phyloP scores from a whole-genome alignment of 2,329 filamentous ascomycete species.

The Alternaria atra region DNA sequence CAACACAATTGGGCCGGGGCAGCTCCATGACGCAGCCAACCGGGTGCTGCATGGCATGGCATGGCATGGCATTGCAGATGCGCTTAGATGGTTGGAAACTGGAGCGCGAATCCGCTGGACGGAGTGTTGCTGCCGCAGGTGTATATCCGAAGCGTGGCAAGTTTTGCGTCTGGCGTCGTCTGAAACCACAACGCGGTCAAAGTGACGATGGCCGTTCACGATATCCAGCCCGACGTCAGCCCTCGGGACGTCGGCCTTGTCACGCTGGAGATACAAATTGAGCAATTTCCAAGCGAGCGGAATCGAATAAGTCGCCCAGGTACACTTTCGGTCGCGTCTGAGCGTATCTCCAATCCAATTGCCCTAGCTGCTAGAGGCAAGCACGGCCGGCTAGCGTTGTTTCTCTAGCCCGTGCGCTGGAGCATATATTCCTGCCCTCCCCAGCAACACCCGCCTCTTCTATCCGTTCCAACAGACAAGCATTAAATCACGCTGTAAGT shows the following conservation, averaged over 20 bases:
- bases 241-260: slow-evolving; percentile 12
- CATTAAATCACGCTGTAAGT: slow-evolving; percentile 30
- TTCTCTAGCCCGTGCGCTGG: slow-evolving; percentile 21
- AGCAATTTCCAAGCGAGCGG: slow-evolving; percentile 26
- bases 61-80: slow-evolving; percentile 14
- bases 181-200: slow-evolving; percentile 26
- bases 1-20: slow-evolving; percentile 24
- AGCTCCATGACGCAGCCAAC: slow-evolving; percentile 32
- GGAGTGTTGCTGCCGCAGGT: slow-evolving; percentile 18
- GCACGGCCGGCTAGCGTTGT: slow-evolving; percentile 26
- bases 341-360: slow-evolving; percentile 34
- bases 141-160: slow-evolving; percentile 30
- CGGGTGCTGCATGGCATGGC: slow-evolving; percentile 10
- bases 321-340: slow-evolving; percentile 26
- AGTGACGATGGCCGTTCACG: slow-evolving; percentile 6
- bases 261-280: slow-evolving; percentile 19
- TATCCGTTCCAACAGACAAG: slow-evolving; percentile 19
- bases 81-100: slow-evolving; percentile 3
- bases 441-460: slow-evolving; percentile 24
- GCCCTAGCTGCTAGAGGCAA: slow-evolving; percentile 25
- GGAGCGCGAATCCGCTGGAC: neutral
- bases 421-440: slow-evolving; percentile 29
- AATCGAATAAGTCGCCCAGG: slow-evolving; percentile 10
- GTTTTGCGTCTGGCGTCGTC: slow-evolving; percentile 22
- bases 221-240: neutral